Conservation (phyloP, 345 rosid species). For the Psidium guajava region DNA sequence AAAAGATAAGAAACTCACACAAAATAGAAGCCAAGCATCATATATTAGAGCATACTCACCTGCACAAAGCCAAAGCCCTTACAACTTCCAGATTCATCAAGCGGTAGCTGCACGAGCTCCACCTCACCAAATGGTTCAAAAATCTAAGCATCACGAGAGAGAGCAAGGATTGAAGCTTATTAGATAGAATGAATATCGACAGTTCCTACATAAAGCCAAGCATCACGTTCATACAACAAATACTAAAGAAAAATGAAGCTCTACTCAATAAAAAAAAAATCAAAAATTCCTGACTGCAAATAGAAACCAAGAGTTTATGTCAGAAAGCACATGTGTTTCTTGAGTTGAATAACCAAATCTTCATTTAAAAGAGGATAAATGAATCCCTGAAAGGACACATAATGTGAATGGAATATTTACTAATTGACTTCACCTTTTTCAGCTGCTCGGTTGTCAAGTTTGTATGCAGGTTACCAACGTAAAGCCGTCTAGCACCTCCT, state of each 20-base stretch:
- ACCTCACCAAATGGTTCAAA: constrained; percentile 92
- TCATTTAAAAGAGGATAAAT: background rate
- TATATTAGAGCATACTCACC: constrained; percentile 29
- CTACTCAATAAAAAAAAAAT: background rate
- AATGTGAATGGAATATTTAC: background rate
- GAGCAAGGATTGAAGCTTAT: background rate
- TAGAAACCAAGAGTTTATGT: background rate
- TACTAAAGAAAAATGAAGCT: background rate
- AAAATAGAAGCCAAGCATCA: background rate
- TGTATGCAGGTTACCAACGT: constrained; percentile 86
- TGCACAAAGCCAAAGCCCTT: constrained; percentile 98
- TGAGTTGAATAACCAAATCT: background rate
- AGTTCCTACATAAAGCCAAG: background rate
- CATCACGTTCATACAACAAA: background rate
- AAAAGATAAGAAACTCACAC: background rate
- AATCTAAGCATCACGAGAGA: constrained; percentile 37
- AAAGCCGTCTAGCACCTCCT: constrained; percentile 84
- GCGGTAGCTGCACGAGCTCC: constrained; percentile 93
- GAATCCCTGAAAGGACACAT: background rate
- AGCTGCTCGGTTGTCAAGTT: constrained; percentile 88
- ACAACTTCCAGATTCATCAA: constrained; percentile 78
- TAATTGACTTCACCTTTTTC: constrained; percentile 45
- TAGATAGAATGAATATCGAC: background rate
- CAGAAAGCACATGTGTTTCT: background rate
- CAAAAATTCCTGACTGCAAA: background rate